Conservation (phyloP, 192 early-diverging fungal species). For the Umbelopsis sp. region DNA sequence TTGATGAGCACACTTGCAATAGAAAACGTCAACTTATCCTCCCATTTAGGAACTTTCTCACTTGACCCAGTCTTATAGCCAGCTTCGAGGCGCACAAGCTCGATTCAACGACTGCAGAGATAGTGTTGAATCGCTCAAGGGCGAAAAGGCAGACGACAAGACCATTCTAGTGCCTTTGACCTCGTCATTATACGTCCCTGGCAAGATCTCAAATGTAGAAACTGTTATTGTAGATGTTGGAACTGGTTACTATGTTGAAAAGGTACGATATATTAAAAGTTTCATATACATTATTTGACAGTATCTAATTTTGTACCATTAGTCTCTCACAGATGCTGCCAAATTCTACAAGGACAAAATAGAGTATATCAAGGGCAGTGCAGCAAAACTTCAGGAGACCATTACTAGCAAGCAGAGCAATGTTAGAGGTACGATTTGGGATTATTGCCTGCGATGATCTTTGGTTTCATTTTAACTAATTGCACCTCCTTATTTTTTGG, state of each 20-base stretch:
- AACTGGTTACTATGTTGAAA: constrained; percentile 95
- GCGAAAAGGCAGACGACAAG: constrained; percentile 56
- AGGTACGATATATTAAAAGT: constrained; percentile 53
- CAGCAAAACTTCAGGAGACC: constrained; percentile 81
- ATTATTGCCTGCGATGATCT: background rate
- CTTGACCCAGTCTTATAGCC: constrained; percentile 81
- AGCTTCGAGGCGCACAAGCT: constrained; percentile 85
- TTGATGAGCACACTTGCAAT: background rate
- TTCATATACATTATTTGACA: background rate
- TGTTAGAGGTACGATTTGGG: constrained; percentile 51
- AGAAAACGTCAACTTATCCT: background rate
- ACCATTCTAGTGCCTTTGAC: constrained; percentile 80
- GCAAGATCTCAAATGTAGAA: constrained; percentile 76
- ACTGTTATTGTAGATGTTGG: constrained; percentile 95
- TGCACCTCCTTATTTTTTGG: background rate
- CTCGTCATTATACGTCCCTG: constrained; percentile 86
- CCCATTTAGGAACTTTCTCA: constrained; percentile 76
- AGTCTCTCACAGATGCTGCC: constrained; percentile 79
- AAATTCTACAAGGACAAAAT: constrained; percentile 85
- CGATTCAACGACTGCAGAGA: constrained; percentile 86
- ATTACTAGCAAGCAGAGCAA: constrained; percentile 78
- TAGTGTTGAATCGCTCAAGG: constrained; percentile 64
- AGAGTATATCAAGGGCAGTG: constrained; percentile 78
- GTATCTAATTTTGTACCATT: background rate
- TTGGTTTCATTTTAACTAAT: background rate